Evolutionary conservation across 257 asterid species (phyloP).

Genomic region (Solanum habrochaites): DNA sequence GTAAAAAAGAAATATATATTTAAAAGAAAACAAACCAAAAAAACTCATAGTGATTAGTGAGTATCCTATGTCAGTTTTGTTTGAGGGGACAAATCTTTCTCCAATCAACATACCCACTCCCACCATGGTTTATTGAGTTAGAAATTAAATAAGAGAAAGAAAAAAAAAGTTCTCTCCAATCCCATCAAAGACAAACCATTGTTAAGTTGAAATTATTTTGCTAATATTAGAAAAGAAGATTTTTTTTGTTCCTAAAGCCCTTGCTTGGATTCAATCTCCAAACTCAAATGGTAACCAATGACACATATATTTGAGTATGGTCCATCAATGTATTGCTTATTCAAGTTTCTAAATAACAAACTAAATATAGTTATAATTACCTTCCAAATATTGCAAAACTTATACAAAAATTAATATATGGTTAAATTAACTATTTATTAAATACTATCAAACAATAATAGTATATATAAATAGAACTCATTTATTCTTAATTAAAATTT

Average conservation of each 20-base stretch:
- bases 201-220: background rate
- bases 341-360: too few species aligned
- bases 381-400: too few species aligned
- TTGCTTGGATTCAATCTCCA: background rate
- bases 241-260: background rate
- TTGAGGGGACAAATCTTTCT: background rate
- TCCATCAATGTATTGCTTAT: background rate
- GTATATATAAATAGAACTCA: too few species aligned
- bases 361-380: too few species aligned
- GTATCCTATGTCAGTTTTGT: background rate
- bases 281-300: background rate
- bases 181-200: background rate
- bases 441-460: too few species aligned
- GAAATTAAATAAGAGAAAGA: background rate
- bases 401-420: too few species aligned
- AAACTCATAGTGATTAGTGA: background rate
- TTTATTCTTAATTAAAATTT: too few species aligned
- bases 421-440: too few species aligned
- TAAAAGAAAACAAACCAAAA: background rate
- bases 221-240: background rate
- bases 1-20: background rate
- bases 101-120: background rate
- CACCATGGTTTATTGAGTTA: background rate
- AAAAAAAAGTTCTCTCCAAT: background rate
- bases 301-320: background rate